Conservation (phyloP, 306 rosid genomes). For the Lithocarpus polystachyus region DNA sequence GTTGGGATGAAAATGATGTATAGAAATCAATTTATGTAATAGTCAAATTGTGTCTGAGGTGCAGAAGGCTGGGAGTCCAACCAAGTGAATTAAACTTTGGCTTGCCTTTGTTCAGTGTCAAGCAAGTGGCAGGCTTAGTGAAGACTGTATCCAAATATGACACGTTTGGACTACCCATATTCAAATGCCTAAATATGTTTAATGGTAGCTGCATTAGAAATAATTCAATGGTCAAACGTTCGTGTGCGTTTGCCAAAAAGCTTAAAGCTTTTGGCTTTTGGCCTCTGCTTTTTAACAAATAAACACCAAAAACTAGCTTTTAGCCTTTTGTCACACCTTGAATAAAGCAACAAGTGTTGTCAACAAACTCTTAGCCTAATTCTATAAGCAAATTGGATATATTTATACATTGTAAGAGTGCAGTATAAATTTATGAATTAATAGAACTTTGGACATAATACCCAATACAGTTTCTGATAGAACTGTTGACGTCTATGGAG, state of each 20-base stretch:
- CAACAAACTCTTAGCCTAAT: not conserved
- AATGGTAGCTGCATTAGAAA: not conserved
- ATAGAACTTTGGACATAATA: too few relatives aligned
- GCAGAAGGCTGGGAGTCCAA: constrained; percentile 78
- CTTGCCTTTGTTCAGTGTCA: not conserved
- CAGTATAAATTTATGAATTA: not conserved
- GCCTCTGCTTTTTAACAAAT: too few relatives aligned
- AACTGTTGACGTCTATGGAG: too few relatives aligned
- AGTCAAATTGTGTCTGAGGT: constrained; percentile 38
- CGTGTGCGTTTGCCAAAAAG: too few relatives aligned
- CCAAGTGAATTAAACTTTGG: constrained; percentile 55
- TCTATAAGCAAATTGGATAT: not conserved
- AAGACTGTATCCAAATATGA: not conserved
- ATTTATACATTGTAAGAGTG: not conserved
- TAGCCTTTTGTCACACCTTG: too few relatives aligned
- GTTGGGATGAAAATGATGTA: too few relatives aligned
- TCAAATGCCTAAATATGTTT: not conserved
- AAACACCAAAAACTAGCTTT: too few relatives aligned
- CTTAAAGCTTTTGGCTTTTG: too few relatives aligned
- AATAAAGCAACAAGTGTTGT: not conserved
- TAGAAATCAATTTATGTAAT: too few relatives aligned
- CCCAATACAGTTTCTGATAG: too few relatives aligned
- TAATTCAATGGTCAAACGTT: not conserved
- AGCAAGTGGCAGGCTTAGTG: not conserved
- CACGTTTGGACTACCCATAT: not conserved